Conservation (phyloP, 208 protist species). For the Acanthamoeba quina region DNA sequence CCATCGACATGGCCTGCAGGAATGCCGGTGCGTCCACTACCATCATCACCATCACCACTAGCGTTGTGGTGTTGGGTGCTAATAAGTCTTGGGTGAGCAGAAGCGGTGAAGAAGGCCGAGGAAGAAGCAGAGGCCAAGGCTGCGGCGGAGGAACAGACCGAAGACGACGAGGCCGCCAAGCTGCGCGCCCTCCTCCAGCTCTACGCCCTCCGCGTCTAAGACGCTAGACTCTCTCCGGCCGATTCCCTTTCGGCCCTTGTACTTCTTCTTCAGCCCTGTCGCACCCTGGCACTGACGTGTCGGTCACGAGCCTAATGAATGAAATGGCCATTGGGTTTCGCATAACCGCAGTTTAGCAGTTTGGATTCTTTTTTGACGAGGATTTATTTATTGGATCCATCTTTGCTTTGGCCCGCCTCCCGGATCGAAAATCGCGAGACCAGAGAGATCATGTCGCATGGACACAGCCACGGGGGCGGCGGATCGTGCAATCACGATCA, state of each 20-base stretch:
- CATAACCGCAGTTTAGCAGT: background rate
- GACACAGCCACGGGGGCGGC: slow-evolving; percentile 40
- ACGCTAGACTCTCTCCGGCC: background rate
- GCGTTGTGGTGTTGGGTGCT: too few relatives aligned
- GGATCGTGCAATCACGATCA: slow-evolving; percentile 36
- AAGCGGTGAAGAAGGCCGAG: slow-evolving; percentile 11
- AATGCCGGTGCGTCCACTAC: background rate
- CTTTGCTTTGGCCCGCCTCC: background rate
- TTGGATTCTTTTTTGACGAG: background rate
- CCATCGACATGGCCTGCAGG: slow-evolving; percentile 11
- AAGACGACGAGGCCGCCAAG: slow-evolving; percentile 40
- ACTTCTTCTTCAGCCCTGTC: too few relatives aligned
- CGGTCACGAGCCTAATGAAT: too few relatives aligned
- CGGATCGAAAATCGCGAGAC: background rate
- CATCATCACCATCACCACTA: too few relatives aligned
- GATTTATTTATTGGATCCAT: background rate
- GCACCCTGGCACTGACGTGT: too few relatives aligned
- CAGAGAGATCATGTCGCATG: slow-evolving; percentile 16
- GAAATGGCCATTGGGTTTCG: background rate
- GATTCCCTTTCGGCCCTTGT: background rate
- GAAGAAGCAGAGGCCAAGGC: slow-evolving; percentile 38
- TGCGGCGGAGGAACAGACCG: slow-evolving; percentile 11
- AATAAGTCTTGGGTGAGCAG: background rate
- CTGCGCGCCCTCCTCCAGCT: slow-evolving; percentile 26
- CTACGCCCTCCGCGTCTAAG: slow-evolving; percentile 11